Evolutionary conservation across 805 yeast species (phyloP), one percentile per base, ranked within the genome.

Genomic region (Candida saitoana): DNA sequence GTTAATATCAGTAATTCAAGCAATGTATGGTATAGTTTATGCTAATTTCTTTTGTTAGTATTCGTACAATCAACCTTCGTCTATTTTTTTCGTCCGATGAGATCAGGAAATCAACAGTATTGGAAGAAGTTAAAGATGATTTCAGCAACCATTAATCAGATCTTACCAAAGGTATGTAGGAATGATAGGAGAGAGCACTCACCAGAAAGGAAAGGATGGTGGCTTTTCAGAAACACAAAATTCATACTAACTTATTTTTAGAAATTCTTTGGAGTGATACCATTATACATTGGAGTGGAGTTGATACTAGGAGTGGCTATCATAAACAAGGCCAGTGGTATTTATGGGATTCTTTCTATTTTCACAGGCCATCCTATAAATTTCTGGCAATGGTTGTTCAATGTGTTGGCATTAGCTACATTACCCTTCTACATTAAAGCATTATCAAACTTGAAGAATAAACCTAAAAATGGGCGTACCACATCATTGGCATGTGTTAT

Each of bases 281-380:
- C 98, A 4, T 73, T 91, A 18, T 87, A 84, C 56, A 72, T 85
- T 18, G 98, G 97, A 11, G 95, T 89, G 18, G 98, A 91, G 60
- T 60, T 87, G 2, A 77, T 84, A 16, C 70, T 89, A 4, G 83
- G 87, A 1, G 70, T 86, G 29, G 84, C 90, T 12, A 75, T 89
- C 29, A 72, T 90, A 48, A 91, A 91, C 67, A 90, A 90, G 59
- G 87, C 90, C 50, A 81, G 95, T 44, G 96, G 98, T 7, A 70
- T 81, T 16, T 91, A 84, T 61, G 99, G 97, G 20, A 68, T 91
- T 27, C 67, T 89, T 17, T 89, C 97, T 1, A 60, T 91, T 18
- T 76, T 91, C 55, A 90, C 97, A 0, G 93, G 96, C 1, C 96
- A 90, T 56, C 93, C 93, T 2, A 71, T 90, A 42, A 82, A 80